These are phyloP conservation scores for Stagonosporopsis rhizophila DNA, from an alignment of 2,329 filamentous ascomycete genomes.

Conservation along the genomic window DNA sequence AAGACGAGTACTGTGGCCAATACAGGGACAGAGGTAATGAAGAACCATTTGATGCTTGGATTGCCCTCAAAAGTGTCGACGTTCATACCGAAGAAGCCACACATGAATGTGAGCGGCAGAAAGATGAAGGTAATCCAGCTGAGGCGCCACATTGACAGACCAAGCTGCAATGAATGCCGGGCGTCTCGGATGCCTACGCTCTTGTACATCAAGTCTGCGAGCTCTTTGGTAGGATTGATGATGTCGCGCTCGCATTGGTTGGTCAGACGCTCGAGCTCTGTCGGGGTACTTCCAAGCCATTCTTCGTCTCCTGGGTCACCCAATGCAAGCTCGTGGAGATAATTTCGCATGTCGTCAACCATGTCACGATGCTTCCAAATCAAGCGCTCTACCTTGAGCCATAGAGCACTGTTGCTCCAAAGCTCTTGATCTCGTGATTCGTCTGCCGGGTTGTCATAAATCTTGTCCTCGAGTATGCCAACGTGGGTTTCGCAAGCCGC, in stretches of 20 bases:
- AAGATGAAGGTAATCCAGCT: slow-evolving; percentile 78
- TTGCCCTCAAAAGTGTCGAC: slow-evolving; percentile 30
- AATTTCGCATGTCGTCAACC: slow-evolving; percentile 54
- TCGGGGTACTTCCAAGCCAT: slow-evolving; percentile 52
- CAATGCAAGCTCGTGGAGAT: slow-evolving; percentile 53
- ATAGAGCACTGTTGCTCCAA: slow-evolving; percentile 59
- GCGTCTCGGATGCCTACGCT: slow-evolving; percentile 61
- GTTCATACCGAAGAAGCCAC: slow-evolving; percentile 21
- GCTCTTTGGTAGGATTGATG: slow-evolving; percentile 57
- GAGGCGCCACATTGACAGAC: slow-evolving; percentile 61
- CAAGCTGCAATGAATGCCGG: slow-evolving; percentile 57
- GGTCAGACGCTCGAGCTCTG: slow-evolving; percentile 56
- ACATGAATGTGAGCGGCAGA: slow-evolving; percentile 62
- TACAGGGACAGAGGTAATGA: slow-evolving; percentile 56
- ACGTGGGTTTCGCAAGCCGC: slow-evolving; percentile 58
- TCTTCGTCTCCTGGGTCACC: slow-evolving; percentile 41
- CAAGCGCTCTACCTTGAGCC: slow-evolving; percentile 61
- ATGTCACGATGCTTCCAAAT: slow-evolving; percentile 59
- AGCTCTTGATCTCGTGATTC: slow-evolving; percentile 60
- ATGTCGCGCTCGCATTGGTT: slow-evolving; percentile 59
- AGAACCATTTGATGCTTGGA: slow-evolving; percentile 59
- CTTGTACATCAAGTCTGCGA: slow-evolving; percentile 62
- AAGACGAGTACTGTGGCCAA: slow-evolving; percentile 55
- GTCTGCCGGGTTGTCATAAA: slow-evolving; percentile 62
- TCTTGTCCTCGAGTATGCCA: slow-evolving; percentile 53